A percentile compares a stretch with the other conserved stretches of the same genome.
These are phyloP conservation scores for Artomyces pyxidatus DNA, from an alignment of 768 basidiomycete species.

Conservation along the genomic window DNA sequence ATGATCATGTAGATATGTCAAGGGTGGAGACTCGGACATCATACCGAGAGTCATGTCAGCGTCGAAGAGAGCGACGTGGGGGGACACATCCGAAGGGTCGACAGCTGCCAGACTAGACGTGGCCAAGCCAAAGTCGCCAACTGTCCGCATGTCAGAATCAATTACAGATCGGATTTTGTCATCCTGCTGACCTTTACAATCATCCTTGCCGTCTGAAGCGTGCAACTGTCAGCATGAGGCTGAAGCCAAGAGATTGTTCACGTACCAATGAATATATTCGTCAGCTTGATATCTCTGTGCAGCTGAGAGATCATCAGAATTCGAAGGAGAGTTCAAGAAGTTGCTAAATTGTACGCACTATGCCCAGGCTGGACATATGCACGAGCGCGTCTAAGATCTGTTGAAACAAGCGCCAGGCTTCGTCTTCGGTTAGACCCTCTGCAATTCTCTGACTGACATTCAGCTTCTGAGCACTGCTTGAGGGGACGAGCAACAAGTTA, in stretches of 20 bases:
- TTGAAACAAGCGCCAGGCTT: slow-evolving; percentile 84
- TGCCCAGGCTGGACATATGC: slow-evolving; percentile 84
- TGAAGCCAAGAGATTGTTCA: not conserved
- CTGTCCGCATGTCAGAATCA: slow-evolving; percentile 26
- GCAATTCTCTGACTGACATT: slow-evolving; percentile 49
- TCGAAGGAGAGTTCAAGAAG: not conserved
- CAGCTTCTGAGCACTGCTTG: slow-evolving; percentile 3
- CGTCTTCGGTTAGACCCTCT: slow-evolving; percentile 74
- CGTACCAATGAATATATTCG: slow-evolving; percentile 89
- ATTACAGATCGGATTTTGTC: not conserved
- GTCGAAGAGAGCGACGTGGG: slow-evolving; percentile 36
- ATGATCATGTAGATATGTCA: not conserved
- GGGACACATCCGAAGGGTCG: slow-evolving; percentile 61
- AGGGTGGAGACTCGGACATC: slow-evolving; percentile 6
- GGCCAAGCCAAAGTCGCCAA: slow-evolving; percentile 91
- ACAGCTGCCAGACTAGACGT: slow-evolving; percentile 75
- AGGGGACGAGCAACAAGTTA: slow-evolving; percentile 17
- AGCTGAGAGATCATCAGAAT: slow-evolving; percentile 30
- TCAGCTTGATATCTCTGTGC: slow-evolving; percentile 86
- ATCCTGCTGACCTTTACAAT: slow-evolving; percentile 56
- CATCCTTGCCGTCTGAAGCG: slow-evolving; percentile 62
- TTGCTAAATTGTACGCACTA: slow-evolving; percentile 39
- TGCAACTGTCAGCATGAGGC: slow-evolving; percentile 1
- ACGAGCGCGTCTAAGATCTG: slow-evolving; percentile 86
- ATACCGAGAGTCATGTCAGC: slow-evolving; percentile 71